Percentiles rank a stretch among this genome's conserved stretches.
phyloP scores from a whole-genome alignment of 495 filamentous ascomycete species.

The Wilcoxina mikolae region DNA sequence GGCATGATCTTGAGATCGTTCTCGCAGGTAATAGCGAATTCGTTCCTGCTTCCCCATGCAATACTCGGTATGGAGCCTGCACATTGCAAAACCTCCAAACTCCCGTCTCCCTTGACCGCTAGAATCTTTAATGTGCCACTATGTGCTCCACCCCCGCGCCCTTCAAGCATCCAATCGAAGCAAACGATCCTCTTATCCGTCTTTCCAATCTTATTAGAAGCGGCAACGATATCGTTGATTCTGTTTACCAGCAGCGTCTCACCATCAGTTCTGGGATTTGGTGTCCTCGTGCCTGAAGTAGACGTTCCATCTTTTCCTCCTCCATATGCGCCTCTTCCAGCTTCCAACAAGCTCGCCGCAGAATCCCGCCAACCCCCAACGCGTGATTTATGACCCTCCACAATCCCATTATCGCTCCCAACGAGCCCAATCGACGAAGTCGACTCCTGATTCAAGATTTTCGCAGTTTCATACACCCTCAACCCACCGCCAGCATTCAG shows the following conservation, averaged over 20 bases:
- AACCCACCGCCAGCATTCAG: conserved; percentile 21
- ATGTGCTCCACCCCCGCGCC: conserved; percentile 13
- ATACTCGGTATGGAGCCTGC: conserved; percentile 14
- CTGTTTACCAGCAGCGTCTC: conserved; percentile 23
- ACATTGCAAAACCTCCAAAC: conserved; percentile 14
- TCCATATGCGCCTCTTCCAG: conserved; percentile 19
- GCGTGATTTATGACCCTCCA: conserved; percentile 15
- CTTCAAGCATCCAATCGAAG: conserved; percentile 68
- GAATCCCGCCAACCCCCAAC: conserved; percentile 23
- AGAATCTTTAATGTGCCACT: conserved; percentile 1
- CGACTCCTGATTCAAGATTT: conserved; percentile 20
- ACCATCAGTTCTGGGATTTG: conserved; percentile 9
- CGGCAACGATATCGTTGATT: conserved; percentile 17
- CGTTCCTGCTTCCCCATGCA: conserved; percentile 23
- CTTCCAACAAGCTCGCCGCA: conserved; percentile 21
- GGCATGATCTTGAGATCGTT: conserved; percentile 22
- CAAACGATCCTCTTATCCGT: conserved; percentile 56
- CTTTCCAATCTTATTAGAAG: conserved; percentile 32
- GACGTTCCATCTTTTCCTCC: conserved; percentile 7
- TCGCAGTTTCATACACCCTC: conserved; percentile 27
- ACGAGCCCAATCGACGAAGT: conserved; percentile 2
- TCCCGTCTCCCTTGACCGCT: conserved; percentile 18
- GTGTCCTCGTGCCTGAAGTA: conserved; percentile 15
- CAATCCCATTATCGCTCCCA: conserved; percentile 2
- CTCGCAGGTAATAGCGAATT: conserved; percentile 21